Base-by-base conservation (phyloP, 1,284 basidiomycete species). In the Psilocybe mexicana region DNA sequence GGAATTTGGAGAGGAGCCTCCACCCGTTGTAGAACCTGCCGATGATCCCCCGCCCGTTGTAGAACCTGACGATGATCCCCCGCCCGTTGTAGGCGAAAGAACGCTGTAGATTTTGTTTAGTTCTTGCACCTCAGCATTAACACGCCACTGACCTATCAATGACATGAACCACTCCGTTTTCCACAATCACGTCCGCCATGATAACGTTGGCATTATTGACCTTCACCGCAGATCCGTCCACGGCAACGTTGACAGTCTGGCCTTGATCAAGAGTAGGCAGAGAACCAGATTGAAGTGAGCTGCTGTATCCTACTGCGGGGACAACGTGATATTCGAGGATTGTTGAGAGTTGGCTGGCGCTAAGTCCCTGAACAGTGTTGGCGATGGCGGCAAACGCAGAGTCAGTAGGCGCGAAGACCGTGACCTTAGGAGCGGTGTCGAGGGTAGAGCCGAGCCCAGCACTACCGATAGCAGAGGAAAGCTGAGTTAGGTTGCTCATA, bases 291-390 rank as follows among this genome's bases (percentile, higher is more conserved):
- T 40, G 35, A 14, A 55, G 38, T 24, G 42, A 28, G 47, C 54
- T 55, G 47, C 54, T 55, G n/a, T 55, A 55, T 33, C 54, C 54
- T 3, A 48, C 25, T 3, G 46, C 40, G 6, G 47, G 43, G 1
- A 55, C 54, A 10, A 55, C 54, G 28, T 55, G 54, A 38, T 55
- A 55, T n/a, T 55, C 40, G n/a, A 55, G 40, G 35, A 55, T 38
- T 10, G 46, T 43, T 18, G 42, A 12, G 8, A 55, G 40, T 18
- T 55, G 54, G 14, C 26, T 14, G 7, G 38, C 36, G 42, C 26
- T 43, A 6, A 55, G 40, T 1, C 54, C 47, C 11, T 50, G 42
- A 24, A 55, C 42, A 8, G 47, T 50, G 33, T 49, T 35, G 14
- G 54, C 38, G 11, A 55, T 55, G 6, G 54, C 54, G 8, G 47